phyloP scores from a whole-genome alignment of 495 filamentous ascomycete species.

The Hyaloscypha variabilis region DNA sequence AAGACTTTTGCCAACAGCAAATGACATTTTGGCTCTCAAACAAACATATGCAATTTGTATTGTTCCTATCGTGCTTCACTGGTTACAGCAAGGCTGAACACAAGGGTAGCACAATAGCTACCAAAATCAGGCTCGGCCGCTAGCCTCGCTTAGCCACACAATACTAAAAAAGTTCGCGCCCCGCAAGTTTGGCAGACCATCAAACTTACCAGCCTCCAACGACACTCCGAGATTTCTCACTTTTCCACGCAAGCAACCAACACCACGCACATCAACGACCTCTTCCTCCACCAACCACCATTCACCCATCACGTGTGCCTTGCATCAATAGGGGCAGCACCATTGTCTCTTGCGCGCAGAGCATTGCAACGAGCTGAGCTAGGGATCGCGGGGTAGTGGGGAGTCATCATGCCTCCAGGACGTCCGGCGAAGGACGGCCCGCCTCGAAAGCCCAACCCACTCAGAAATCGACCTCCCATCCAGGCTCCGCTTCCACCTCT shows the following conservation, averaged over 20 bases:
- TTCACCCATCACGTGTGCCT: conserved; percentile 18
- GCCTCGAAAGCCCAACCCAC: conserved; percentile 20
- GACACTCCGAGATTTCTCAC: neutral
- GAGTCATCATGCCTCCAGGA: conserved; percentile 4
- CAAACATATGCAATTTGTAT: neutral
- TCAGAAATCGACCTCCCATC: conserved; percentile 22
- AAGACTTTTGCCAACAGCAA: too few species aligned
- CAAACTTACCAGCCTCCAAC: neutral
- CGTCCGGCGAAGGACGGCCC: neutral
- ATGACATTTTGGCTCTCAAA: too few species aligned
- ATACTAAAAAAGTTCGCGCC: neutral
- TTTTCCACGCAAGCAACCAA: conserved; percentile 9
- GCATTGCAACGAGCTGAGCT: neutral
- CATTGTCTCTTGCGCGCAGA: neutral
- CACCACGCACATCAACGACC: conserved; percentile 15
- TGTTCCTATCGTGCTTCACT: neutral
- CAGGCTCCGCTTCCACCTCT: conserved; percentile 17
- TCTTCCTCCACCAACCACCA: neutral
- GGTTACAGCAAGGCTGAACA: neutral
- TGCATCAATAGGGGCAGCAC: conserved; percentile 3
- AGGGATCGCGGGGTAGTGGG: conserved; percentile 20
- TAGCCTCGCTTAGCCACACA: conserved; percentile 6
- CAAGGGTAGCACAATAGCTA: neutral
- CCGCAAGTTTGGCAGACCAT: neutral
- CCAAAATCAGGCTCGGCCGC: neutral